These are phyloP conservation scores for Rhizopogon hawkerae DNA, from an alignment of 1,284 basidiomycete species.

Conservation along the genomic window DNA sequence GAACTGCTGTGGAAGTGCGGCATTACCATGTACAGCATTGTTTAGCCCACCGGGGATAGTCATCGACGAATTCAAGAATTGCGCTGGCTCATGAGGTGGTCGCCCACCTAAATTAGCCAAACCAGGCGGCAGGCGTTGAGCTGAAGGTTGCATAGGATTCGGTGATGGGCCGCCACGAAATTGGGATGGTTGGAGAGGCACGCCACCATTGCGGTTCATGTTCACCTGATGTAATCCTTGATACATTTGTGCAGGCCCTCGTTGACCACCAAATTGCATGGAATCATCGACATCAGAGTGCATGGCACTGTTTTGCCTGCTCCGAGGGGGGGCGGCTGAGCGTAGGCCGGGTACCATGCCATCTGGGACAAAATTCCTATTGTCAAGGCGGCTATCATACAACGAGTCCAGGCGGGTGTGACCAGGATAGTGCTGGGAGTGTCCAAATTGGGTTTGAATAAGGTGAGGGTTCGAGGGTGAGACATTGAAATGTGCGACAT, in stretches of 20 bases:
- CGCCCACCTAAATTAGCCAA: slow-evolving; percentile 74
- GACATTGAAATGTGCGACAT: slow-evolving; percentile 19
- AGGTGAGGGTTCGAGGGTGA: slow-evolving; percentile 17
- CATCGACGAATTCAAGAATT: slow-evolving; percentile 47
- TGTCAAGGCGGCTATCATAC: slow-evolving; percentile 64
- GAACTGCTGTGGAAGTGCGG: slow-evolving; percentile 41
- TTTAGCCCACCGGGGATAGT: slow-evolving; percentile 41
- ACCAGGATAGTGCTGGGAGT: slow-evolving; percentile 29
- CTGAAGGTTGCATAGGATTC: slow-evolving; percentile 36
- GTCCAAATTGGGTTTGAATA: slow-evolving; percentile 38
- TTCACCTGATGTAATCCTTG: slow-evolving; percentile 41
- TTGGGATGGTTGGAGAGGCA: slow-evolving; percentile 52
- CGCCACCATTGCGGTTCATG: slow-evolving; percentile 41
- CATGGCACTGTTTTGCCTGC: slow-evolving; percentile 46
- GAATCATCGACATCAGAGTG: slow-evolving; percentile 59
- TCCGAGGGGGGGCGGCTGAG: slow-evolving; percentile 50
- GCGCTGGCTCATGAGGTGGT: slow-evolving; percentile 67
- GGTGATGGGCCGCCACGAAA: slow-evolving; percentile 67
- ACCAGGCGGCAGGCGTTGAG: slow-evolving; percentile 67
- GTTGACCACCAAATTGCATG: slow-evolving; percentile 50
- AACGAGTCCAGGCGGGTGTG: slow-evolving; percentile 51
- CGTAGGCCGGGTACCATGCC: slow-evolving; percentile 76
- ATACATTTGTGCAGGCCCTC: slow-evolving; percentile 49
- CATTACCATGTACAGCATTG: slow-evolving; percentile 39
- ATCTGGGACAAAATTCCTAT: slow-evolving; percentile 71